Percentiles rank a stretch among this genome's conserved stretches.
These are phyloP conservation scores for Wickerhamiella brachini DNA, from an alignment of 805 yeast genomes.

Conservation along the genomic window DNA sequence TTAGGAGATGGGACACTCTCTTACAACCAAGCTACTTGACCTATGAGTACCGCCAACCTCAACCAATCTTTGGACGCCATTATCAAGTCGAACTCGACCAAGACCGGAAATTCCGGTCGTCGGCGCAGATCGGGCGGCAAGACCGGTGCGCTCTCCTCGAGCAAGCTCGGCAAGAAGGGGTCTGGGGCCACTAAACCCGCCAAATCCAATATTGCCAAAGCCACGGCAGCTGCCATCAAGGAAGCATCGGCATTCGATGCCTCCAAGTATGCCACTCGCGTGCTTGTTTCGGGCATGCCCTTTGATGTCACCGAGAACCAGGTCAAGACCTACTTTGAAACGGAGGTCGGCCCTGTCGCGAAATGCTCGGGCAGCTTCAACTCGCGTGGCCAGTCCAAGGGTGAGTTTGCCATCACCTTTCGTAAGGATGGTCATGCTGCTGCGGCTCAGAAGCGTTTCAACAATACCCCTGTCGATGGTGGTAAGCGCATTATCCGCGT, in stretches of 20 bases:
- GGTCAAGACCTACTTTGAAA: conserved; percentile 63
- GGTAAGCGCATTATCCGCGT: conserved; percentile 64
- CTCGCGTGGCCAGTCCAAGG: conserved; percentile 79
- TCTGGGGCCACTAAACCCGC: conserved; percentile 22
- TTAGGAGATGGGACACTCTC: neutral
- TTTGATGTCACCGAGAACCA: conserved; percentile 18
- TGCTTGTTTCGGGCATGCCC: conserved; percentile 62
- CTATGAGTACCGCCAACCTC: conserved; percentile 45
- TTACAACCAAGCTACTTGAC: neutral
- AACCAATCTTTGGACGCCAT: conserved; percentile 92
- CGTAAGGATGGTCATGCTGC: conserved; percentile 54
- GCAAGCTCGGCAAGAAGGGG: conserved; percentile 21
- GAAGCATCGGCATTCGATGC: conserved; percentile 14
- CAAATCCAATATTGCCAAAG: conserved; percentile 10
- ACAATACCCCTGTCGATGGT: conserved; percentile 87
- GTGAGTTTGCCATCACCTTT: conserved; percentile 81
- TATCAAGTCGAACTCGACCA: conserved; percentile 26
- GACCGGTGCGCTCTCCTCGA: conserved; percentile 10
- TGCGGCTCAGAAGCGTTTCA: conserved; percentile 67
- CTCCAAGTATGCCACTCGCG: conserved; percentile 44
- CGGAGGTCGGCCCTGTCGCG: conserved; percentile 75
- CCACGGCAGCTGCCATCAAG: conserved; percentile 17
- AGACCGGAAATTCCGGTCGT: conserved; percentile 17
- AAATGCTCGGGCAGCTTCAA: conserved; percentile 64
- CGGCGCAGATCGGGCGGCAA: conserved; percentile 31